These are phyloP conservation scores for Curvularia sp. DNA, from an alignment of 2,329 filamentous ascomycete species.

Conservation along the genomic window DNA sequence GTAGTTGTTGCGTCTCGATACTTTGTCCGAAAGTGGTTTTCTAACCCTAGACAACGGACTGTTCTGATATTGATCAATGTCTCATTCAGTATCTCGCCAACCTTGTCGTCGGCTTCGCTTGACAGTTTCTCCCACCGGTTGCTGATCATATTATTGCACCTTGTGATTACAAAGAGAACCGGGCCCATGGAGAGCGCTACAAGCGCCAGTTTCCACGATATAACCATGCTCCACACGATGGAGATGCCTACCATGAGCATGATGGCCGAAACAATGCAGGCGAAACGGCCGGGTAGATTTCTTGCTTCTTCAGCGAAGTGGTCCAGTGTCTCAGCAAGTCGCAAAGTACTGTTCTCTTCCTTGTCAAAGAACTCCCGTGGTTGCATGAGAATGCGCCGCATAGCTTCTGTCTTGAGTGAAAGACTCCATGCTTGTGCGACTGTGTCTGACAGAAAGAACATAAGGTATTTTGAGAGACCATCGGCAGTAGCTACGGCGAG, in stretches of 20 bases:
- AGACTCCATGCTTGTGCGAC: slow-evolving; percentile 81
- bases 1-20: slow-evolving; percentile 61
- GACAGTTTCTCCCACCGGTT: slow-evolving; percentile 74
- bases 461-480: slow-evolving; percentile 67
- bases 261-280: slow-evolving; percentile 72
- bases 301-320: slow-evolving; percentile 87
- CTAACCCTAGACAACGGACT: slow-evolving; percentile 76
- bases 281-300: slow-evolving; percentile 79
- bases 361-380: slow-evolving; percentile 80
- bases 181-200: slow-evolving; percentile 75
- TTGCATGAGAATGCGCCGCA: slow-evolving; percentile 75
- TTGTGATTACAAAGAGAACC: slow-evolving; percentile 70
- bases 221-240: slow-evolving; percentile 73
- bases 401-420: slow-evolving; percentile 69
- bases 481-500: slow-evolving; percentile 72
- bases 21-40: slow-evolving; percentile 72
- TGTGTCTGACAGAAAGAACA: slow-evolving; percentile 74
- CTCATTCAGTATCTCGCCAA: slow-evolving; percentile 72
- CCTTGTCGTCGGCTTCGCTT: slow-evolving; percentile 67
- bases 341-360: slow-evolving; percentile 67
- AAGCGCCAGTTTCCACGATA: slow-evolving; percentile 82
- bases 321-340: slow-evolving; percentile 76
- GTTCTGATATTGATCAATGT: slow-evolving; percentile 80
- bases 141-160: slow-evolving; percentile 69
- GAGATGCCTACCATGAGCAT: slow-evolving; percentile 72